Conservation (phyloP, 306 rosid genomes). For the Quercus ilex region DNA sequence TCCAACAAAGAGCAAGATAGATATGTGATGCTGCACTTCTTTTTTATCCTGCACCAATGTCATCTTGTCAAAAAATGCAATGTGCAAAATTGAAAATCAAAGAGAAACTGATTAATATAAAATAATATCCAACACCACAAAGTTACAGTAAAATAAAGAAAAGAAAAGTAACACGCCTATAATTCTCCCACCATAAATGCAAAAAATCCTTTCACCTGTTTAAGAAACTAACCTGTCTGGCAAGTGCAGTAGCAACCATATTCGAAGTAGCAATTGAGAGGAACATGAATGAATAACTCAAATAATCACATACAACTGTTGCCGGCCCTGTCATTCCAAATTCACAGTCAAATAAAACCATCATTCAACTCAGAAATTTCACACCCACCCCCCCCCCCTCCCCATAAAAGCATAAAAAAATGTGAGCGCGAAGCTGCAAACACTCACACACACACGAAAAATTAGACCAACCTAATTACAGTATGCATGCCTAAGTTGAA, state of each 20-base stretch:
- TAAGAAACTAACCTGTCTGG: conserved; percentile 52
- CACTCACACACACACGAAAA: too few relatives aligned
- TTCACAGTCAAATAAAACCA: not conserved
- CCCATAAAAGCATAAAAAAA: too few relatives aligned
- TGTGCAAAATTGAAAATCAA: not conserved
- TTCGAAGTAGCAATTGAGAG: conserved; percentile 90
- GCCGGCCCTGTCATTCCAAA: conserved; percentile 62
- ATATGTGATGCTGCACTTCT: conserved; percentile 79
- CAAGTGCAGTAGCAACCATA: conserved; percentile 93
- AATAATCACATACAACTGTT: conserved; percentile 80
- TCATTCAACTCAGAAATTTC: not conserved
- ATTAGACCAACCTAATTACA: not conserved
- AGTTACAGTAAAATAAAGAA: not conserved
- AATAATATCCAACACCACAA: not conserved
- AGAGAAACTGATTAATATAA: not conserved
- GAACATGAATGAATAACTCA: conserved; percentile 81
- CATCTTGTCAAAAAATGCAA: conserved; percentile 3
- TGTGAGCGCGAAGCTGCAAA: too few relatives aligned
- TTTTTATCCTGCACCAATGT: conserved; percentile 60
- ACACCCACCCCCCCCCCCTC: too few relatives aligned
- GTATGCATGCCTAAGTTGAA: not conserved
- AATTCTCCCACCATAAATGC: not conserved
- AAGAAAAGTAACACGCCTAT: not conserved
- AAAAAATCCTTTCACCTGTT: not conserved
- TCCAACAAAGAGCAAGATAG: conserved; percentile 72